phyloP scores from a whole-genome alignment of 768 basidiomycete species.

The Neoboletus magnificus region DNA sequence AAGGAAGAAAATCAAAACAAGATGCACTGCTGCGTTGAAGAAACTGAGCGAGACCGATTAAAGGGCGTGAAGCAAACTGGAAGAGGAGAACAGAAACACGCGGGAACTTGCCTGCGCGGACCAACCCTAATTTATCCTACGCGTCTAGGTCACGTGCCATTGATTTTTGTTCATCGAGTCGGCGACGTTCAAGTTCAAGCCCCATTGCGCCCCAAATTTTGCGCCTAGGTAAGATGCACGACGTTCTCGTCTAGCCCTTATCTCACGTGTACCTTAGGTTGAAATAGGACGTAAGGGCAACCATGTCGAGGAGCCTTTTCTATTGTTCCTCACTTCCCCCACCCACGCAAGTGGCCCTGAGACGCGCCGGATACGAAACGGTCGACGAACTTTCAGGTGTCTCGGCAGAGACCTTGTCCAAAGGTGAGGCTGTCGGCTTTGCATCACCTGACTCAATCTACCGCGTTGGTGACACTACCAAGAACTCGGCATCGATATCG shows the following conservation, averaged over 20 bases:
- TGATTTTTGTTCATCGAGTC: constrained; percentile 8
- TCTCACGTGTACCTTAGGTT: neutral
- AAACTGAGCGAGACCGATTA: constrained; percentile 10
- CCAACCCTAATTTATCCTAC: constrained; percentile 26
- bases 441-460: neutral
- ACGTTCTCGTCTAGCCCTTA: neutral
- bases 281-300: neutral
- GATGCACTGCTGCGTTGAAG: neutral
- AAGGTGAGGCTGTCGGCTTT: constrained; percentile 37
- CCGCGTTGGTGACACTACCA: neutral
- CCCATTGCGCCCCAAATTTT: neutral
- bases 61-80: constrained; percentile 28
- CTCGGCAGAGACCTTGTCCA: constrained; percentile 46
- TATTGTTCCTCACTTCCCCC: constrained; percentile 44
- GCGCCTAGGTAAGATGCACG: constrained; percentile 8
- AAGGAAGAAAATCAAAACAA: constrained; percentile 12
- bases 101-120: constrained; percentile 18
- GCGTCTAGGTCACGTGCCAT: constrained; percentile 29
- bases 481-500: constrained; percentile 52
- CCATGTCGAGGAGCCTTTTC: constrained; percentile 43
- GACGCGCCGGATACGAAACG: constrained; percentile 55
- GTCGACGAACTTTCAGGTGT: constrained; percentile 46
- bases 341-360: constrained; percentile 44
- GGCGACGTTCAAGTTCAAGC: neutral
- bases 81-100: constrained; percentile 27